Percentiles rank a stretch among this genome's conserved stretches.
These are phyloP conservation scores for Insectozyma bohioensis DNA, from an alignment of 1,139 yeast genomes.

Conservation along the genomic window DNA sequence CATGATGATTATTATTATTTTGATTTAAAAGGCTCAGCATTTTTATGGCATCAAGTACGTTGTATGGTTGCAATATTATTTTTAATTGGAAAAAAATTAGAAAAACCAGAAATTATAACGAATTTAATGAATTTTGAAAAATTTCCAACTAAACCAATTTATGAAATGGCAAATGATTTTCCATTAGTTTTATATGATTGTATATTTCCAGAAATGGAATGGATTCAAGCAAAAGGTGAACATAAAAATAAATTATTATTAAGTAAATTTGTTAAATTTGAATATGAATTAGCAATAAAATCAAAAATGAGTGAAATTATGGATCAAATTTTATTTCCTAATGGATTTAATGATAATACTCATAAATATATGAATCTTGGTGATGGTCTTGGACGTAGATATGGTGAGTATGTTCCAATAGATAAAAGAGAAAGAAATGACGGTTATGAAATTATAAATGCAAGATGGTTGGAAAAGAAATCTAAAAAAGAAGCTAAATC, in stretches of 20 bases:
- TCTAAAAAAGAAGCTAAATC: conserved; percentile 1
- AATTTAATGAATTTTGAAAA: conserved; percentile 58
- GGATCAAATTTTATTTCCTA: conserved; percentile 14
- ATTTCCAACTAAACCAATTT: conserved; percentile 72
- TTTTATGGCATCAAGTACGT: conserved; percentile 97
- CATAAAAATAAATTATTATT: conserved; percentile 22
- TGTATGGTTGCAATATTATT: conserved; percentile 89
- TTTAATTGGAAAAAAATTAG: conserved; percentile 76
- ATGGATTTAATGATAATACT: conserved; percentile 11
- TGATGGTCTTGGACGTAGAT: conserved; percentile 66
- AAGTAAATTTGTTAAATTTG: conserved; percentile 29
- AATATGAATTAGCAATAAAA: conserved; percentile 37
- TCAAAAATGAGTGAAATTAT: conserved; percentile 34
- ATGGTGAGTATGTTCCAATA: conserved; percentile 58
- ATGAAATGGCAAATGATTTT: conserved; percentile 89
- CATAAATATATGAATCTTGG: conserved; percentile 51
- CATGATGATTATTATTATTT: conserved; percentile 58
- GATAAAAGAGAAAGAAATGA: conserved; percentile 59
- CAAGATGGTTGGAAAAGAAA: conserved; percentile 50
- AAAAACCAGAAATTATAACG: conserved; percentile 54
- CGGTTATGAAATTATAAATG: conserved; percentile 65
- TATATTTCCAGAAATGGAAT: conserved; percentile 67
- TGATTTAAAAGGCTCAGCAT: conserved; percentile 85
- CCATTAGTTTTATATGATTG: conserved; percentile 90
- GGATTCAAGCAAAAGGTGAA: conserved; percentile 41